phyloP scores from a whole-genome alignment of 2,329 filamentous ascomycete genomes.

The Talaromyces sp. region DNA sequence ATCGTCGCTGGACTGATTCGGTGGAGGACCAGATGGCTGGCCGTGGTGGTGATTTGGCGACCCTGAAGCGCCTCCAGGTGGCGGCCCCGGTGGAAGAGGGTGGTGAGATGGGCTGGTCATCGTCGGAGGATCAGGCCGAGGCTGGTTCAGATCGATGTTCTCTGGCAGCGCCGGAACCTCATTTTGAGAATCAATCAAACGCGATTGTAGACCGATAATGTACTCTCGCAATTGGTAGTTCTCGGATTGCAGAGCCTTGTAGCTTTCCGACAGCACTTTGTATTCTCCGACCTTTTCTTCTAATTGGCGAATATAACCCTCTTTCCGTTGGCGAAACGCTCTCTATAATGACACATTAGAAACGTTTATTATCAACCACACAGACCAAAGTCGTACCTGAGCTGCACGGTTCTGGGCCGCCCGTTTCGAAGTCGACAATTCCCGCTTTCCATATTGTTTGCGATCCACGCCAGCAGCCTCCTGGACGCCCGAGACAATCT shows the following conservation, averaged over 20 bases:
- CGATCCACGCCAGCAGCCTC: constrained; percentile 46
- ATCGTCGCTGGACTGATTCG: constrained; percentile 25
- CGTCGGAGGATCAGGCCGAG: constrained; percentile 34
- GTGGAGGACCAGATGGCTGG: constrained; percentile 9
- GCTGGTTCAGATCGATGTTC: constrained; percentile 64
- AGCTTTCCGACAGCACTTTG: constrained; percentile 66
- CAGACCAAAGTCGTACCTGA: constrained; percentile 57
- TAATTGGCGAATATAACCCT: constrained; percentile 95
- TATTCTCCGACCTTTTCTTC: constrained; percentile 88
- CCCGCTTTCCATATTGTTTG: constrained; percentile 70
- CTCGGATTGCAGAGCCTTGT: constrained; percentile 76
- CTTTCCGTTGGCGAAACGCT: constrained; percentile 94
- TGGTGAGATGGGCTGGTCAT: not conserved
- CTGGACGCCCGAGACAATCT: constrained; percentile 22
- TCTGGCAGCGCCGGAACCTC: constrained; percentile 79
- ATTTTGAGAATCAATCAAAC: constrained; percentile 74
- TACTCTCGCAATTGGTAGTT: constrained; percentile 91
- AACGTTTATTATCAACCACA: not conserved
- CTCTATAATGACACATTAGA: constrained; percentile 50
- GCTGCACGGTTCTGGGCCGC: constrained; percentile 95
- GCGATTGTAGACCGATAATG: constrained; percentile 81
- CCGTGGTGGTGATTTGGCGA: constrained; percentile 10
- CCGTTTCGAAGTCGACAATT: constrained; percentile 90
- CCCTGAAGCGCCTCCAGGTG: constrained; percentile 12
- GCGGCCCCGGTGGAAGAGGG: constrained; percentile 17